Percentiles rank a stretch among this genome's conserved stretches.
These are phyloP conservation scores for Aspergillus felis DNA, from an alignment of 2,329 filamentous ascomycete genomes.

Conservation along the genomic window DNA sequence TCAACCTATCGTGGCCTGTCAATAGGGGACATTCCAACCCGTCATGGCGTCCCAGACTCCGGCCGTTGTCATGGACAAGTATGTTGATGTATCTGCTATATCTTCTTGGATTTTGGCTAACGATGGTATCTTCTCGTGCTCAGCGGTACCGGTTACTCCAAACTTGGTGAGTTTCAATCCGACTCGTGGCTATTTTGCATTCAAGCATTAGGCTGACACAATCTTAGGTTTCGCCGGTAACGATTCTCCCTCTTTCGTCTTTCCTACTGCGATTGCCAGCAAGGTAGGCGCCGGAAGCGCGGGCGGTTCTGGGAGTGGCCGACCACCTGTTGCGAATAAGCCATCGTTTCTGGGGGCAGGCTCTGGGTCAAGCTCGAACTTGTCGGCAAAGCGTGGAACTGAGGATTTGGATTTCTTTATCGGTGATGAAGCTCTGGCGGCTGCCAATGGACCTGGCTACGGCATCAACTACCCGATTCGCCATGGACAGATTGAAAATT, in stretches of 20 bases:
- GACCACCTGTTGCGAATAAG: constrained; percentile 88
- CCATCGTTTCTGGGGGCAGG: constrained; percentile 92
- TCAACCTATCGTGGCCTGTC: not conserved
- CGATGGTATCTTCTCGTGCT: constrained; percentile 21
- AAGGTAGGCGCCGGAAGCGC: constrained; percentile 71
- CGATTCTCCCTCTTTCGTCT: constrained; percentile 98
- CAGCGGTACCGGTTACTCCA: constrained; percentile 99
- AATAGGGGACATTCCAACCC: constrained; percentile 8
- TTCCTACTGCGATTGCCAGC: constrained; percentile 96
- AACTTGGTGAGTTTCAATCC: constrained; percentile 69
- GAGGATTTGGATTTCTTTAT: constrained; percentile 99
- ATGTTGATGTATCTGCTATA: constrained; percentile 46
- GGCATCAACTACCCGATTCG: constrained; percentile 96
- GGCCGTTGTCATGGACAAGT: constrained; percentile 99
- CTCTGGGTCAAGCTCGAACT: constrained; percentile 73
- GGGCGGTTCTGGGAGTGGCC: constrained; percentile 73
- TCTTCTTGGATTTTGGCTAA: constrained; percentile 31
- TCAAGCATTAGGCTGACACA: constrained; percentile 32
- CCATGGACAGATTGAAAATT: constrained; percentile 98
- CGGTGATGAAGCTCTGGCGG: constrained; percentile 88
- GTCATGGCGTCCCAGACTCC: constrained; percentile 96
- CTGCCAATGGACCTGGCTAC: constrained; percentile 83
- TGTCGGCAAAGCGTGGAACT: constrained; percentile 89
- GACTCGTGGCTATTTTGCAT: constrained; percentile 6
- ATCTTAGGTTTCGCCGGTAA: constrained; percentile 90